These are phyloP conservation scores for Suillus occidentalis DNA, from an alignment of 768 basidiomycete species.

Conservation along the genomic window DNA sequence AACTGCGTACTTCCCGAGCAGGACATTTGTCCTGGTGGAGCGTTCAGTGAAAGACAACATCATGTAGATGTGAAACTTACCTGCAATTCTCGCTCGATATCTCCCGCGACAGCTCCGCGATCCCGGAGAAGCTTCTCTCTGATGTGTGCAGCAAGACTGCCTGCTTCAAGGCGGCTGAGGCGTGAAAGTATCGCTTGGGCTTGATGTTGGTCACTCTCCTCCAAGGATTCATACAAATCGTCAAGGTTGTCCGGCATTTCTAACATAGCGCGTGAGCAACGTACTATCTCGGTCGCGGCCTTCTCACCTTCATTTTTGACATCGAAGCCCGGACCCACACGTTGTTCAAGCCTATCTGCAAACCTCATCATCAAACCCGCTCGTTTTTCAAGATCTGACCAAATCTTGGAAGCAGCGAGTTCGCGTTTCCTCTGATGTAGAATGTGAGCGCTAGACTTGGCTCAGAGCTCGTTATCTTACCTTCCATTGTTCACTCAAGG, in stretches of 20 bases:
- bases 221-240: slow-evolving; percentile 59
- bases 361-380: slow-evolving; percentile 54
- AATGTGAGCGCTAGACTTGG: slow-evolving; percentile 4
- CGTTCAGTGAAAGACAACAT: neutral
- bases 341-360: slow-evolving; percentile 62
- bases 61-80: slow-evolving; percentile 41
- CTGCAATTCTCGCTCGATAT: slow-evolving; percentile 72
- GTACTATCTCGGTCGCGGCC: neutral
- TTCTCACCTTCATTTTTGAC: slow-evolving; percentile 42
- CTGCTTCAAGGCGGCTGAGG: slow-evolving; percentile 48
- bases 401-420: slow-evolving; percentile 56
- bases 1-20: slow-evolving; percentile 69
- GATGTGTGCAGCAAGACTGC: slow-evolving; percentile 61
- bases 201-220: slow-evolving; percentile 49
- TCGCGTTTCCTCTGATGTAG: slow-evolving; percentile 54
- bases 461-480: slow-evolving; percentile 39
- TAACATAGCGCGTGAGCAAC: neutral
- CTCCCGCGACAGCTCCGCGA: slow-evolving; percentile 49
- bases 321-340: slow-evolving; percentile 47
- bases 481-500: slow-evolving; percentile 65
- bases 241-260: slow-evolving; percentile 48
- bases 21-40: slow-evolving; percentile 57
- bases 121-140: slow-evolving; percentile 48
- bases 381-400: slow-evolving; percentile 56
- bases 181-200: slow-evolving; percentile 43